Percentiles rank a stretch among this genome's conserved stretches.
Conservation (phyloP, 2,329 filamentous ascomycete species). For the Colletotrichum sp. region DNA sequence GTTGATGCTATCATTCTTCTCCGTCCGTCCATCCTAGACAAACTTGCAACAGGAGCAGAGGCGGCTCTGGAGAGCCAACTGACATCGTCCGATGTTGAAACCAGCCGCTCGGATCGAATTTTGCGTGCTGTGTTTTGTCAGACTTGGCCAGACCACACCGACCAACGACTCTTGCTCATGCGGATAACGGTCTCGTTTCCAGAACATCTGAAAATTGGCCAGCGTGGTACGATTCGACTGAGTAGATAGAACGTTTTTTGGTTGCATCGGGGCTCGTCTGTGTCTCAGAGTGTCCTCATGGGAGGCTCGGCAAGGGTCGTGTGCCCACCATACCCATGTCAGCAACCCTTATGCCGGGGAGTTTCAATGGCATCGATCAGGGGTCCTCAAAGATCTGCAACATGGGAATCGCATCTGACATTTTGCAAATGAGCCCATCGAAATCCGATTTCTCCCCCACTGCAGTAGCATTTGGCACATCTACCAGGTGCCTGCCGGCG, state of each 20-base stretch:
- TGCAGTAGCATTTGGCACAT: not conserved
- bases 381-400: not conserved
- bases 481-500: not conserved
- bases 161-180: not conserved
- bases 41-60: not conserved
- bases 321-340: conserved; percentile 2
- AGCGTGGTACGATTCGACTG: conserved; percentile 14
- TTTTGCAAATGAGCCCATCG: not conserved
- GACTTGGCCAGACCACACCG: not conserved
- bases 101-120: conserved; percentile 14
- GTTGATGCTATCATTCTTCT: not conserved
- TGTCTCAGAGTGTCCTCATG: conserved; percentile 14
- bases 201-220: conserved; percentile 9
- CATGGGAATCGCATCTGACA: conserved; percentile 1
- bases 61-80: not conserved
- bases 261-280: not conserved
- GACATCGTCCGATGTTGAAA: conserved; percentile 19
- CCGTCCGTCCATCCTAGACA: not conserved
- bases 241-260: conserved; percentile 17
- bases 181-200: not conserved
- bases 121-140: not conserved
- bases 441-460: not conserved
- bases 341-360: conserved; percentile 4
- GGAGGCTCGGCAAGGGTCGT: conserved; percentile 9
- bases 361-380: conserved; percentile 2